Evolutionary conservation across 2,329 filamentous ascomycete genomes (phyloP).

Genomic region (Bretziella fagacearum): DNA sequence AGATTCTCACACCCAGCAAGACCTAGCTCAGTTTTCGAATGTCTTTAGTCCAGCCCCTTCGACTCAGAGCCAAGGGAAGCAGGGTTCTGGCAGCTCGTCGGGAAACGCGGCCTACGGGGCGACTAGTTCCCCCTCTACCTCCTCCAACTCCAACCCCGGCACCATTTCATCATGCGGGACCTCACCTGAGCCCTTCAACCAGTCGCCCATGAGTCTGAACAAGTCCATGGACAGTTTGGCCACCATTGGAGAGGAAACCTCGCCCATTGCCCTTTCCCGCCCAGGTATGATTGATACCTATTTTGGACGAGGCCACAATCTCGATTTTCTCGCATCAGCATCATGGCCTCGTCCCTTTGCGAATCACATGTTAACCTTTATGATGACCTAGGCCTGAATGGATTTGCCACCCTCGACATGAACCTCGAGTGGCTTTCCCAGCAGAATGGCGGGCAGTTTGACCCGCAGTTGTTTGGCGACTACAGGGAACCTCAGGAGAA

Average conservation of each 20-base stretch:
- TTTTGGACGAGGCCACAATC: not conserved
- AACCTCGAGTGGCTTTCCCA: constrained; percentile 59
- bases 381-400: constrained; percentile 11
- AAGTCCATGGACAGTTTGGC: constrained; percentile 46
- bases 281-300: constrained; percentile 10
- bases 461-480: constrained; percentile 78
- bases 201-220: constrained; percentile 45
- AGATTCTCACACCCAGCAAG: not conserved
- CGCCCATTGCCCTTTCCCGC: constrained; percentile 19
- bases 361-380: constrained; percentile 13
- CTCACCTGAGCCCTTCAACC: constrained; percentile 58
- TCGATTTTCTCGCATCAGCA: constrained; percentile 9
- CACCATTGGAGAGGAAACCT: constrained; percentile 47
- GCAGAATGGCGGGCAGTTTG: constrained; percentile 73
- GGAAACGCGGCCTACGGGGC: constrained; percentile 26
- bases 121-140: constrained; percentile 47
- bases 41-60: constrained; percentile 5
- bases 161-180: constrained; percentile 55
- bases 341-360: constrained; percentile 4
- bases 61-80: constrained; percentile 4
- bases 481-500: constrained; percentile 84
- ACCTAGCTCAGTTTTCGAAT: constrained; percentile 10
- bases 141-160: constrained; percentile 41
- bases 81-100: not conserved
- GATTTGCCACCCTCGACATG: constrained; percentile 19